Evolutionary conservation across 352 stramenopile genomes (phyloP).

Genomic region (Achlya hypogyna): DNA sequence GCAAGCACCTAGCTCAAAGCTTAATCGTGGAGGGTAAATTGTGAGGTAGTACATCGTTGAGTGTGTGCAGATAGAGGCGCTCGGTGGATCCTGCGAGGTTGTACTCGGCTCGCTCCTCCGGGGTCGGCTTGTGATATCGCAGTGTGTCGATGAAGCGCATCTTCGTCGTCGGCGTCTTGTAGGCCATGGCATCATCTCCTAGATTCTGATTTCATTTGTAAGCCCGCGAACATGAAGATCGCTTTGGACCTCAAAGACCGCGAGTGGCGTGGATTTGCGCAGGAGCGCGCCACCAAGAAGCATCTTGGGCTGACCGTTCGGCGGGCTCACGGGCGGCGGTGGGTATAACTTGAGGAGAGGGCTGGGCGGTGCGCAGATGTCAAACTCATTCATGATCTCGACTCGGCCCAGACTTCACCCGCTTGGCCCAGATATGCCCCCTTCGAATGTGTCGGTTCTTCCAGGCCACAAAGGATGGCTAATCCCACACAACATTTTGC

Average conservation of each 20-base stretch:
- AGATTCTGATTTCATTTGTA: slow-evolving; percentile 38
- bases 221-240: background rate
- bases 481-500: no score
- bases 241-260: slow-evolving; percentile 1
- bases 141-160: slow-evolving; percentile 74
- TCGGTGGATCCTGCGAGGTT: slow-evolving; percentile 68
- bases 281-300: background rate
- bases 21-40: background rate
- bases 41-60: slow-evolving; percentile 50
- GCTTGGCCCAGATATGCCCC: no score
- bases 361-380: background rate
- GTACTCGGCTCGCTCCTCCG: slow-evolving; percentile 48
- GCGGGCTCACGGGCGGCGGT: background rate
- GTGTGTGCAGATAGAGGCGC: slow-evolving; percentile 57
- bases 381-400: background rate
- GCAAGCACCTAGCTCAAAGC: slow-evolving; percentile 43
- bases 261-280: slow-evolving; percentile 3
- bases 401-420: background rate
- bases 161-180: slow-evolving; percentile 68
- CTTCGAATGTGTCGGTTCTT: no score
- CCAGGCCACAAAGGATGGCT: no score
- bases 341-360: background rate
- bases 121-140: slow-evolving; percentile 79
- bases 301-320: background rate
- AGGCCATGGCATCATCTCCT: slow-evolving; percentile 50